Evolutionary conservation across 371 early-diverging fungal genomes (phyloP).

Genomic region (Haplosporangium sp.): DNA sequence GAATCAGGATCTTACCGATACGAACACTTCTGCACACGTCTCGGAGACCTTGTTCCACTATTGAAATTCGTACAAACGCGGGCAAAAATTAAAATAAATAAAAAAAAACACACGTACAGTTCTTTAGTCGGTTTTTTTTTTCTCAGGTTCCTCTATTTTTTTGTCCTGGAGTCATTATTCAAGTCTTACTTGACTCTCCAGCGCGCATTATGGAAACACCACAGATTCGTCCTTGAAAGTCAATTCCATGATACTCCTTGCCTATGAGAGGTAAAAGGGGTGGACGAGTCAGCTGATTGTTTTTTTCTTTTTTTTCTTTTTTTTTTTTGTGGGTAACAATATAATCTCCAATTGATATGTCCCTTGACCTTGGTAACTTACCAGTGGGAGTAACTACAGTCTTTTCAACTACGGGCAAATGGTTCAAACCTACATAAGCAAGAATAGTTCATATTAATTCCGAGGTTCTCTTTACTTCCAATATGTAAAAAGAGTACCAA

Average conservation of each 20-base stretch:
- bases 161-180: not conserved
- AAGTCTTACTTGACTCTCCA: conserved; percentile 80
- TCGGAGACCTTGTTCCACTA: conserved; percentile 90
- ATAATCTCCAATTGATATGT: not conserved
- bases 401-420: conserved; percentile 87
- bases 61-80: not conserved
- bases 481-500: too few species aligned
- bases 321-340: not conserved
- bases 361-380: conserved; percentile 17
- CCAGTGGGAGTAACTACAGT: conserved; percentile 84
- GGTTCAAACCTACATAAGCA: conserved; percentile 77
- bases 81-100: too few species aligned
- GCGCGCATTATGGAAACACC: conserved; percentile 97
- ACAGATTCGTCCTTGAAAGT: conserved; percentile 91
- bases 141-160: not conserved
- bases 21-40: conserved; percentile 91
- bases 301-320: conserved; percentile 9
- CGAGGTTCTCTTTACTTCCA: too few species aligned
- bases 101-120: not conserved
- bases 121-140: not conserved
- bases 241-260: conserved; percentile 76
- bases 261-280: conserved; percentile 26
- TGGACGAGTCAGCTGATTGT: too few species aligned
- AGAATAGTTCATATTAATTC: too few species aligned
- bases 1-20: conserved; percentile 95